Base-by-base conservation (phyloP, 2,329 filamentous ascomycete species). In the Chaetomiaceae sp. region DNA sequence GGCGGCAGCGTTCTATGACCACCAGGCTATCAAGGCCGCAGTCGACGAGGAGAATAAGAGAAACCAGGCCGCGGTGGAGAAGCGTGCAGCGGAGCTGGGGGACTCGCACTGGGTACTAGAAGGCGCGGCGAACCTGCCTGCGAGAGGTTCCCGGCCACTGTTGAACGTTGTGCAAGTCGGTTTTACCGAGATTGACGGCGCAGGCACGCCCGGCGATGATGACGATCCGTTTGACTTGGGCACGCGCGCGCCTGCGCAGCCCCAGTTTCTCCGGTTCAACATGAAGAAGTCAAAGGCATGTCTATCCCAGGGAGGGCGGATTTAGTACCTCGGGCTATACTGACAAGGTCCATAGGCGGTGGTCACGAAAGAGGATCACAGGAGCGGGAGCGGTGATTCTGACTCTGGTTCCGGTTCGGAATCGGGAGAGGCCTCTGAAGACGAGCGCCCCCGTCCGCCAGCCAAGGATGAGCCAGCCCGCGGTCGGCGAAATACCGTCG, bases 81-180 rank as follows among this genome's bases (percentile, higher is more conserved):
- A 78, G 61, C 81, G 83, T 56, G 81, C 82, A 8, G 76, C 79
- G 16, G 77, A 81, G 57, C 71, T 80, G 38, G 82, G 84, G 48
- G 88, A 91, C 67, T 86, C 85, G 16, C 84, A 85, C 66, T 92
- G 88, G 88, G 85, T 88, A 16, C 71, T 91, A 51, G 83, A 82
- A 56, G 76, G 81, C 48, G 72, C 73, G 43, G 69, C 76, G 33
- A 61, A 66, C 23, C 54, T 61, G 27, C 54, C 58, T 58, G 56
- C 49, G 48, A 62, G 67, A 21, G 53, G 58, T 50, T 56, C 69
- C 38, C 67, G 73, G 53, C 63, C 71, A 36, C 72, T 71, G 23
- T 65, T 81, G 48, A 75, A 77, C 49, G 76, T 91, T 32, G 78
- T 88, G 43, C 83, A 84, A 53, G 71, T 79, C 56, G 74, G 75